Evolutionary conservation across 1,139 yeast species (phyloP).

Genomic region (Nakaseomyces uthaithaninus): DNA sequence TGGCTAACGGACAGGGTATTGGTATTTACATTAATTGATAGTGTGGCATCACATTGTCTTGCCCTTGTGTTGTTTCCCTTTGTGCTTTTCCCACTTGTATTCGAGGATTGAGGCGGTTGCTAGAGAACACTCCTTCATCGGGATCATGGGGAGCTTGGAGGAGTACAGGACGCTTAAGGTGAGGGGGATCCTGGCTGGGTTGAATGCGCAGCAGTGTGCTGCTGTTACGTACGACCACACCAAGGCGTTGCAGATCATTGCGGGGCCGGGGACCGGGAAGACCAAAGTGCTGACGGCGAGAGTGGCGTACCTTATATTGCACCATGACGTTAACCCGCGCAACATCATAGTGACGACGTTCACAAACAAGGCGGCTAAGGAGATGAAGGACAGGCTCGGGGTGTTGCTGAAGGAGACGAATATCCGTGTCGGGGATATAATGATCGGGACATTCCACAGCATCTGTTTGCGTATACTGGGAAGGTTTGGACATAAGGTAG

Average conservation of each 20-base stretch:
- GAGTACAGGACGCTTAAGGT: constrained; percentile 1
- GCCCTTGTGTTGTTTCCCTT: no score
- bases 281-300: constrained; percentile 74
- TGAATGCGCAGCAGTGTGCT: constrained; percentile 50
- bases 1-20: no score
- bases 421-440: constrained; percentile 36
- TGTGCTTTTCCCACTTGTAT: no score
- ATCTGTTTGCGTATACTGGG: constrained; percentile 57
- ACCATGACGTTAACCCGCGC: constrained; percentile 46
- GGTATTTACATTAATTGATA: no score
- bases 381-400: constrained; percentile 58
- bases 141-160: constrained; percentile 1
- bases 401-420: constrained; percentile 38
- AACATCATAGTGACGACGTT: constrained; percentile 77
- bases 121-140: no score
- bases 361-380: constrained; percentile 83
- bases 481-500: constrained; percentile 47
- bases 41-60: no score
- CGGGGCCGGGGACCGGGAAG: constrained; percentile 90
- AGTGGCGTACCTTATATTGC: constrained; percentile 58
- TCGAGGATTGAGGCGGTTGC: no score
- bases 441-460: constrained; percentile 84
- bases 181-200: constrained; percentile 17
- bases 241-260: constrained; percentile 62
- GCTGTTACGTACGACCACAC: constrained; percentile 55